These are phyloP conservation scores for Miamiensis avidus DNA, from an alignment of 169 alveolate species.

Conservation along the genomic window DNA sequence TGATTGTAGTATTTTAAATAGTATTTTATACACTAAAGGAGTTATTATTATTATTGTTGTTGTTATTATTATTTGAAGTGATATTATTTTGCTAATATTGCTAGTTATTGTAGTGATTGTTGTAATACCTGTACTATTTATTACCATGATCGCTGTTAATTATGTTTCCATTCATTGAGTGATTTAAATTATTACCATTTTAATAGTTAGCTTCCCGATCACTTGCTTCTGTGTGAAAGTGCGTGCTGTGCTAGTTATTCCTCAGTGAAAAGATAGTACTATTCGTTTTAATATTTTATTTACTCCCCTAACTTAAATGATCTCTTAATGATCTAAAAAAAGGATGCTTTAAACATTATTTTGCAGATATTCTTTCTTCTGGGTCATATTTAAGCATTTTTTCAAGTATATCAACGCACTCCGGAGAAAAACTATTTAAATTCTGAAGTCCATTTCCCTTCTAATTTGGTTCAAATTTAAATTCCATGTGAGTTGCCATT, in stretches of 20 bases:
- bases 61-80: neutral
- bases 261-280: no score
- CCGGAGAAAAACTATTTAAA: slow-evolving; percentile 67
- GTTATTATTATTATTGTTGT: neutral
- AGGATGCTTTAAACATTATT: neutral
- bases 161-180: neutral
- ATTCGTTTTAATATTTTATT: no score
- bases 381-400: slow-evolving; percentile 82
- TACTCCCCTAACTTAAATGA: no score
- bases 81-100: no score
- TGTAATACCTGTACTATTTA: neutral
- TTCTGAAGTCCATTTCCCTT: slow-evolving; percentile 74
- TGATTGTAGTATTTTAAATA: neutral
- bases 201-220: neutral
- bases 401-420: slow-evolving; percentile 69
- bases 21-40: neutral
- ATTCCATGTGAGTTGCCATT: slow-evolving; percentile 72
- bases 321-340: no score
- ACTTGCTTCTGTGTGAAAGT: no score
- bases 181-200: neutral
- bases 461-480: slow-evolving; percentile 51
- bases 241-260: no score
- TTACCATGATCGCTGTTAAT: no score
- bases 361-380: slow-evolving; percentile 89
- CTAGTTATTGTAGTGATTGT: neutral